These are phyloP conservation scores for Rhytidiadelphus loreus DNA, from an alignment of 225 moss, liverwort and hornwort species.

Conservation along the genomic window DNA sequence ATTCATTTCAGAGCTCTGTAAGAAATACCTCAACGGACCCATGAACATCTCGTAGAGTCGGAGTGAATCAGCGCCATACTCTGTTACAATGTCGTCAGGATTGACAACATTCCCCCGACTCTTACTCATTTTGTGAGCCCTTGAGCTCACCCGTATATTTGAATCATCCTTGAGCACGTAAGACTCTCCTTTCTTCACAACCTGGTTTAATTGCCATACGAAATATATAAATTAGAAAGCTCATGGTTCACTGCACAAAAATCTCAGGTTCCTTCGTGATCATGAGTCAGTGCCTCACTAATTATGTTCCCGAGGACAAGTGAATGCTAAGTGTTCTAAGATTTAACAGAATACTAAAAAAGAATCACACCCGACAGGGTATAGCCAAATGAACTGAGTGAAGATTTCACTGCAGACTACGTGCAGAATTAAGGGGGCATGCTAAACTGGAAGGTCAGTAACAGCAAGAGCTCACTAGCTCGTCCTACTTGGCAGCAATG, in stretches of 20 bases:
- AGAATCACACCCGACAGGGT: background rate
- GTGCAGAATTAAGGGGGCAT: background rate
- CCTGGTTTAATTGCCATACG: constrained; percentile 24
- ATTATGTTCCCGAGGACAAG: background rate
- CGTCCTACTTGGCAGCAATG: background rate
- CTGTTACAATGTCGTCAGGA: constrained; percentile 81
- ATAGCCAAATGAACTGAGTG: background rate
- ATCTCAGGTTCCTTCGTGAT: background rate
- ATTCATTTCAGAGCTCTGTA: background rate
- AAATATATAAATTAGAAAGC: background rate
- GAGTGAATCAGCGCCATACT: constrained; percentile 92
- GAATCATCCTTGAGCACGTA: constrained; percentile 67
- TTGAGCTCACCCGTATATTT: constrained; percentile 67
- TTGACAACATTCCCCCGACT: constrained; percentile 96
- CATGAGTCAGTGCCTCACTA: background rate
- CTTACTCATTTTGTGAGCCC: constrained; percentile 99
- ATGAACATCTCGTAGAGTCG: constrained; percentile 99
- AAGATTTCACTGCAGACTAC: background rate
- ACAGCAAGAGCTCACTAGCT: background rate
- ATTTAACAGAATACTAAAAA: background rate
- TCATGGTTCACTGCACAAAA: background rate
- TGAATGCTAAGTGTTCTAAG: background rate
- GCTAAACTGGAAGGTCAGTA: background rate
- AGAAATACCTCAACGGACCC: constrained; percentile 74
- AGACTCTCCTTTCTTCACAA: constrained; percentile 71